Conservation (phyloP, 129 eudicot species). For the Cynara cardunculus region DNA sequence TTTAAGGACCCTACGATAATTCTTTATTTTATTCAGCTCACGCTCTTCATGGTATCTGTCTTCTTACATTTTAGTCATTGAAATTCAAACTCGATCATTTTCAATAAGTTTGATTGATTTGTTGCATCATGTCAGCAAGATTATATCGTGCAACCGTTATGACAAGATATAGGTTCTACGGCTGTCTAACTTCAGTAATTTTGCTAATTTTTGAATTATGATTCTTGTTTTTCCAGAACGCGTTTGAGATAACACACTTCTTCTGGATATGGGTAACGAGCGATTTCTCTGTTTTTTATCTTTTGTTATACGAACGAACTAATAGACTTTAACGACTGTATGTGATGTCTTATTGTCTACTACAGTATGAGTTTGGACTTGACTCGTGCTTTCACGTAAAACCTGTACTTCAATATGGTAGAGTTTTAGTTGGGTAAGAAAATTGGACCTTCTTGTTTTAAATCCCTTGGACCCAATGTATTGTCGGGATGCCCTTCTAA, state of each 20-base stretch:
- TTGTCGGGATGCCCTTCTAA: background rate
- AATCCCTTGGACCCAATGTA: background rate
- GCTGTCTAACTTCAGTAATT: background rate
- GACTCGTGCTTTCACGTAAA: constrained; percentile 70
- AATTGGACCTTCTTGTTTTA: background rate
- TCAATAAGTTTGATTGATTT: background rate
- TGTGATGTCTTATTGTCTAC: constrained; percentile 3
- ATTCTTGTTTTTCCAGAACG: constrained; percentile 56
- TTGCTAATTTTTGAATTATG: constrained; percentile 7
- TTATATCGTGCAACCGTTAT: background rate
- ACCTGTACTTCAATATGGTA: constrained; percentile 32
- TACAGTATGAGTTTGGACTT: constrained; percentile 90
- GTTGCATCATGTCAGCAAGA: constrained; percentile 7
- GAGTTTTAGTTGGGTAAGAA: constrained; percentile 75
- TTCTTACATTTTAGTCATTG: background rate
- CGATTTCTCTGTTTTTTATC: background rate
- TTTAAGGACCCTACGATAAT: constrained; percentile 30
- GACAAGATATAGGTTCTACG: background rate
- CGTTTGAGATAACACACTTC: constrained; percentile 95
- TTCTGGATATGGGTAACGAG: constrained; percentile 87
- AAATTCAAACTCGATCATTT: background rate
- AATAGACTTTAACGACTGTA: background rate
- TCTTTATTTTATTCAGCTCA: constrained; percentile 36
- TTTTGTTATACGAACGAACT: background rate
- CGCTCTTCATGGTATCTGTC: constrained; percentile 30